Evolutionary conservation across 768 basidiomycete genomes (phyloP).

Genomic region (Trametes cinnabarina): DNA sequence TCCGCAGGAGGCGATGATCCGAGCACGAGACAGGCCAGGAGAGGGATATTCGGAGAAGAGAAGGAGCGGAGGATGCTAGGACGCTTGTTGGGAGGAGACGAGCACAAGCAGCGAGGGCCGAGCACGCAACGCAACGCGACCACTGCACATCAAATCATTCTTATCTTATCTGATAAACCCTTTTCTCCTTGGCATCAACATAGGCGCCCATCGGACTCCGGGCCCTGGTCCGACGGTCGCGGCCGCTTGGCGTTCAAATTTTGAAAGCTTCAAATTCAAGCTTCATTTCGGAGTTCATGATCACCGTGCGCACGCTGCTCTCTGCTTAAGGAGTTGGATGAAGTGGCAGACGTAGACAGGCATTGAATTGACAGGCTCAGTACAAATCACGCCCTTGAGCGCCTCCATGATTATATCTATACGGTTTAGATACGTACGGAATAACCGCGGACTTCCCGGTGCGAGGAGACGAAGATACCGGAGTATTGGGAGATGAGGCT

Average conservation of each 20-base stretch:
- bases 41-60: neutral
- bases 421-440: neutral
- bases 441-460: constrained; percentile 1
- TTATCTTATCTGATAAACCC: constrained; percentile 18
- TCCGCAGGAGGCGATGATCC: constrained; percentile 17
- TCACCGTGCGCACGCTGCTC: too few relatives aligned
- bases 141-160: constrained; percentile 1
- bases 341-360: too few relatives aligned
- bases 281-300: too few relatives aligned
- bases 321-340: too few relatives aligned
- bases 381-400: too few relatives aligned
- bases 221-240: too few relatives aligned
- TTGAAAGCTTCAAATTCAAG: too few relatives aligned
- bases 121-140: constrained; percentile 1
- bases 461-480: neutral
- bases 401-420: too few relatives aligned
- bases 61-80: neutral
- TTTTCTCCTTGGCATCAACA: neutral
- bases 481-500: neutral
- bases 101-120: neutral
- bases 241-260: too few relatives aligned
- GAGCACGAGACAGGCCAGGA: neutral
- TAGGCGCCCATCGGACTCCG: neutral
- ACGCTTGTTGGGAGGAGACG: neutral
- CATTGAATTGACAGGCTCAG: too few relatives aligned